These are phyloP conservation scores for Paraurostyla sp. DNA, from an alignment of 73 alveolate species.

Conservation along the genomic window DNA sequence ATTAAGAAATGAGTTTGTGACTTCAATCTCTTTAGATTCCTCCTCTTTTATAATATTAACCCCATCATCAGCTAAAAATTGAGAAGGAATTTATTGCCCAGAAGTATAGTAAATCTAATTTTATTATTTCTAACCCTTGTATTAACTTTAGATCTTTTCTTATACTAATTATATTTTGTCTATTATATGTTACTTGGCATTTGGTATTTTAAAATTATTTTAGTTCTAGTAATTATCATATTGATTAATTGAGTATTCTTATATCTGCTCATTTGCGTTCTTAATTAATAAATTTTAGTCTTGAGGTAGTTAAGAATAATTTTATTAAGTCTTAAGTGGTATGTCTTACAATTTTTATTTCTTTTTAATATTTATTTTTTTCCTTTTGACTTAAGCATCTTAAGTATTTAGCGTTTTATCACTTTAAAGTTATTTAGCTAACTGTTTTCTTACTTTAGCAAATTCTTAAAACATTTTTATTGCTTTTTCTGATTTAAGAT, in stretches of 20 bases:
- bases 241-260: background rate
- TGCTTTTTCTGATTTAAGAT: background rate
- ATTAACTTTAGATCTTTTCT: background rate
- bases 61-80: background rate
- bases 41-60: background rate
- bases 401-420: background rate
- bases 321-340: background rate
- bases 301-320: too few species aligned
- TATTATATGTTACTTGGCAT: background rate
- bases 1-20: background rate
- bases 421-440: background rate
- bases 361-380: background rate
- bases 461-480: slow-evolving; percentile 14
- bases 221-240: too few species aligned
- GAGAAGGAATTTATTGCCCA: too few species aligned
- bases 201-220: background rate
- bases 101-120: background rate
- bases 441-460: background rate
- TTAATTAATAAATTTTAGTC: background rate
- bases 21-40: background rate
- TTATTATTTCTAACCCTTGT: background rate
- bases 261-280: too few species aligned
- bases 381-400: background rate
- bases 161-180: background rate
- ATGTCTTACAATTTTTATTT: background rate